Base-by-base conservation (phyloP, 345 rosid genomes). In the Gossypium australe region DNA sequence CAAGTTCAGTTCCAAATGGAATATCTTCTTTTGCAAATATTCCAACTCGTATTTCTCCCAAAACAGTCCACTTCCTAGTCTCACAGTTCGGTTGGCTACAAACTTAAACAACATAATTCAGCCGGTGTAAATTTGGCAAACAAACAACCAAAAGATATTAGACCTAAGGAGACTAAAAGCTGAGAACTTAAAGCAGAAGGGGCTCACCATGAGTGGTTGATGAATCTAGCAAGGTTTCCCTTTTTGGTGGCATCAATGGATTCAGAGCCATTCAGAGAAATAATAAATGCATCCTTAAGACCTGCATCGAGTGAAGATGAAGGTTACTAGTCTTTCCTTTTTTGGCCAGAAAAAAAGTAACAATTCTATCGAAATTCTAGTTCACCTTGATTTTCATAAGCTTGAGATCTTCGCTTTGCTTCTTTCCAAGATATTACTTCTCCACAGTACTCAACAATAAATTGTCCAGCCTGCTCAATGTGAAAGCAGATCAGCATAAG, bases 391-490 rank as follows among this genome's bases (percentile, higher is more conserved):
- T 66, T 80, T 87, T 89, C 98, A 75, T 95, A 95, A 68, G 87
- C 73, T 48, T 89, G 95, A 47, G 99, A 86, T 53, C 99, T 87
- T 76, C 88, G 85, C 87, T 81, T 91, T 66, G 98, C 99, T 80
- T 93, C 98, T 87, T 83, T 91, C 91, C 94, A 91, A 13, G 97
- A 87, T 84, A 93, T 95, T 61, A 95, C 98, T 90, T 95, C 99
- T 57, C 99, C 99, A 88, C 96, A 95, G 48, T 95, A 95, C 85
- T 95, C 99, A 56, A 93, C 89, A 70, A 95, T 86, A 71, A 95
- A 91, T 51, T 87, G 96, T 24, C 99, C 98, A 18, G 80, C 88
- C 99, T 95, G 80, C 78, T 83, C 67, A 17, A 41, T 57, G 75
- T 74, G 78, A 68, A 69, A 8, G 51, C 55, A 73, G 29, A 47